Conservation (phyloP, 805 yeast species). For the Ogataea allantospora region DNA sequence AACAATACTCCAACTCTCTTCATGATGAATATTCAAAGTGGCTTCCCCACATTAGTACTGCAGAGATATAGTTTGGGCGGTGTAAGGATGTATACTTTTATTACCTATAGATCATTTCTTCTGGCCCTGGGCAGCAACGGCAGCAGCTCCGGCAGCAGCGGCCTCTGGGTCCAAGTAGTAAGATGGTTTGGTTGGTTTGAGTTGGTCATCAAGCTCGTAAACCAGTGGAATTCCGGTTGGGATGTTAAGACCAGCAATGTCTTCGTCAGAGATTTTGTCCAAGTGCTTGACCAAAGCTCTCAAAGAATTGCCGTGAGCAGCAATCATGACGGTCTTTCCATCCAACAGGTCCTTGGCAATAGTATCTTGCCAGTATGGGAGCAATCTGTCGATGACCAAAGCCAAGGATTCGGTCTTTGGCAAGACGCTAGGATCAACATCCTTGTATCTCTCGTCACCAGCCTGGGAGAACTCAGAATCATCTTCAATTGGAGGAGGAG, state of each 20-base stretch:
- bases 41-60: conserved; percentile 1
- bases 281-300: conserved; percentile 95
- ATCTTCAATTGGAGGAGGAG: conserved; percentile 87
- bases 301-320: conserved; percentile 98
- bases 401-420: conserved; percentile 95
- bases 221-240: conserved; percentile 99
- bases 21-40: not conserved
- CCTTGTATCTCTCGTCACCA: conserved; percentile 81
- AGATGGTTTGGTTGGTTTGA: conserved; percentile 88
- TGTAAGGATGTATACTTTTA: conserved; percentile 4
- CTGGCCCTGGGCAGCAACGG: conserved; percentile 95
- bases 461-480: conserved; percentile 79
- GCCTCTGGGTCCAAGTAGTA: conserved; percentile 99
- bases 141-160: conserved; percentile 99
- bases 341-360: conserved; percentile 79
- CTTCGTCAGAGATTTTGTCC: conserved; percentile 88
- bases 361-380: conserved; percentile 95
- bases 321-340: conserved; percentile 88
- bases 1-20: not conserved
- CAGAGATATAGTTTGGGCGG: not conserved
- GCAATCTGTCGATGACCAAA: conserved; percentile 91
- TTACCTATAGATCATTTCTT: conserved; percentile 41
- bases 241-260: conserved; percentile 90
- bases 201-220: conserved; percentile 83
- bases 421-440: conserved; percentile 79